Percentiles rank a stretch among this genome's conserved stretches.
Evolutionary conservation across 1,284 basidiomycete genomes (phyloP).

Genomic region (Apiotrichum gracile): DNA sequence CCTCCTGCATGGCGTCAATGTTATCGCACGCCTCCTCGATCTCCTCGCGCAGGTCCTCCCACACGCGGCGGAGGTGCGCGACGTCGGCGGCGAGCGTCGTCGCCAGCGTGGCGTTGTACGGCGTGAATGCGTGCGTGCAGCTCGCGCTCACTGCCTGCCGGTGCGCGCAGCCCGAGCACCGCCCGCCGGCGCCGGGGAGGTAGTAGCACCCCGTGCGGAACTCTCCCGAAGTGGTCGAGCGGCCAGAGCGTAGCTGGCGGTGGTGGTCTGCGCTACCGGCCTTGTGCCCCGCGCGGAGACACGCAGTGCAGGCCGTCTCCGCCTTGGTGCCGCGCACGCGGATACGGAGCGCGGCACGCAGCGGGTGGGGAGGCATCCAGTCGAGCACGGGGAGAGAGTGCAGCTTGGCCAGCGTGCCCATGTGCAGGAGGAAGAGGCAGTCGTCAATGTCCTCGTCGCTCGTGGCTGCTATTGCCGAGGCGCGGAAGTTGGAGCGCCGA

Average conservation of each 20-base stretch:
- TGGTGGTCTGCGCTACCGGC: no score
- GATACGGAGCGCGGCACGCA: background rate
- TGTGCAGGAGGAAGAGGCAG: background rate
- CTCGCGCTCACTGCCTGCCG: no score
- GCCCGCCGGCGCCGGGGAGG: background rate
- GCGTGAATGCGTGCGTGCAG: background rate
- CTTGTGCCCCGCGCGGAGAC: background rate
- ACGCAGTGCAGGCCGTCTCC: background rate
- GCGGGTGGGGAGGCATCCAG: background rate
- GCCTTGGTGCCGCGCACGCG: background rate
- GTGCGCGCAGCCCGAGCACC: background rate
- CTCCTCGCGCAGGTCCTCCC: background rate
- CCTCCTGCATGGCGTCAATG: background rate
- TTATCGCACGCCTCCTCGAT: background rate
- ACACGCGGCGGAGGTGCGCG: background rate
- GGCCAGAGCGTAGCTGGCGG: no score
- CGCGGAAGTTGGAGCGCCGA: background rate
- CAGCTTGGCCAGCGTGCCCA: background rate
- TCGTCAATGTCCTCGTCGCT: background rate
- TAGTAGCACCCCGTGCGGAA: background rate
- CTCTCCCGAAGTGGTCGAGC: no score
- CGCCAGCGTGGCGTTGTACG: background rate
- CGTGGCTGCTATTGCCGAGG: background rate
- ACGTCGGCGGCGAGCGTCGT: background rate
- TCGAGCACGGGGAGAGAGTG: background rate